Base-by-base conservation (phyloP, 1,139 yeast genomes). In the Geotrichum histeridarum region DNA sequence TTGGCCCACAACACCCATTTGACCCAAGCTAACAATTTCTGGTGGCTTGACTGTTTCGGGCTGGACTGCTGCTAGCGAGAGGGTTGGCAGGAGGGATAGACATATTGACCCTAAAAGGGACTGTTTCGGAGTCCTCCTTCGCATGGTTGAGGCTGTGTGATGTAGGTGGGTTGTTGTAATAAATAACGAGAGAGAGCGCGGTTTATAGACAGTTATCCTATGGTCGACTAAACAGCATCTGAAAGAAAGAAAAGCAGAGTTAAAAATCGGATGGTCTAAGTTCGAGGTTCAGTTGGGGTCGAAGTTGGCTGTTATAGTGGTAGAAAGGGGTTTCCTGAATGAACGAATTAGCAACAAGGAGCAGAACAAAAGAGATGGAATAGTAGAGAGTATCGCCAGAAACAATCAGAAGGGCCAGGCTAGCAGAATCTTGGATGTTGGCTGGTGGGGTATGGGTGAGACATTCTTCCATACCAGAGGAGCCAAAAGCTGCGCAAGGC, bases 1-100 rank as follows among this genome's bases (percentile, higher is more conserved):
- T 42, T 76, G 71, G 8, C 96, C 96, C 51, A 86, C 76, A 15
- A 87, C 62, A 5, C 85, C 83, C 50, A 88, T 70, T 55, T 74
- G 60, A 7, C 77, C 77, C n/a, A 72, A 59, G 17, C 58, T 51
- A 12, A 59, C 56, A 49, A 70, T 58, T 18, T 58, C 51, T 2
- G 73, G 73, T 37, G 60, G 57, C 22, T 55, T 54, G n/a, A 67
- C 66, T 11, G 59, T 42, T 41, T 63, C 43, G 35, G 51, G 50
- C 22, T 39, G 50, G 22, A 33, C 37, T 8, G 48, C 44, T 15
- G 52, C 51, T 14, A 17, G 15, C 27, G 22, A 32, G 8, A 38
- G 27, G 11, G 17, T 30, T 11, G 50, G 48, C 11, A 43, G 18
- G 35, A 53, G 36, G 4, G 50, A 42, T 14, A 53, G 49, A 33